Evolutionary conservation across 257 asterid species (phyloP).

Genomic region (Nicotiana tabacum): DNA sequence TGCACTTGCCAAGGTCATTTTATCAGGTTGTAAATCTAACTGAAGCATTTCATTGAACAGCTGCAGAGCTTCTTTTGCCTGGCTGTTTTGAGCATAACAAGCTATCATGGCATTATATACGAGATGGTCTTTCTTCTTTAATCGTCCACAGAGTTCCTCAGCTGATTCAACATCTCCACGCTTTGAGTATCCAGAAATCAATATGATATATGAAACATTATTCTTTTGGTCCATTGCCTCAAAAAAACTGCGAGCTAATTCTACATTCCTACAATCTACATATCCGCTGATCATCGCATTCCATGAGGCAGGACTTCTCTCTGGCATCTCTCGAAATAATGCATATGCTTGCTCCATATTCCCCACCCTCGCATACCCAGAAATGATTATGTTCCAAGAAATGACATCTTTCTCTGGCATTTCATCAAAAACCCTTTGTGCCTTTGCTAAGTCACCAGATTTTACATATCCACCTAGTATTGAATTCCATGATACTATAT

Average conservation of each 20-base stretch:
- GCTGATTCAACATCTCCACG: conserved; percentile 66
- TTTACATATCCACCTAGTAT: conserved; percentile 60
- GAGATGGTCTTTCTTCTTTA: conserved; percentile 35
- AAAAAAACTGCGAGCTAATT: conserved; percentile 53
- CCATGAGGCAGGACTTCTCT: conserved; percentile 73
- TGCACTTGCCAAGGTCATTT: conserved; percentile 65
- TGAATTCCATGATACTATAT: conserved; percentile 83
- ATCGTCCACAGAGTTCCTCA: conserved; percentile 37
- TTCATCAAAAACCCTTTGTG: conserved; percentile 53
- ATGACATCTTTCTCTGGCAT: conserved; percentile 69
- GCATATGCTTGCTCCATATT: conserved; percentile 61
- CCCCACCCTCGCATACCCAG: conserved; percentile 46
- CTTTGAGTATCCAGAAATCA: conserved; percentile 77
- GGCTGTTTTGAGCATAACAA: conserved; percentile 65
- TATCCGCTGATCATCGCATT: conserved; percentile 66
- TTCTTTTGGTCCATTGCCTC: conserved; percentile 60
- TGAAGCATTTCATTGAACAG: conserved; percentile 64
- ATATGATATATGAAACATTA: conserved; percentile 53
- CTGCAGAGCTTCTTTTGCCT: conserved; percentile 63
- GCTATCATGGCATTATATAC: conserved; percentile 76
- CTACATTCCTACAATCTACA: conserved; percentile 51
- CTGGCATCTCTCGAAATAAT: conserved; percentile 59
- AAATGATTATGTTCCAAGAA: conserved; percentile 75
- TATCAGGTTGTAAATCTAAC: conserved; percentile 51
- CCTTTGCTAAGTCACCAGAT: conserved; percentile 51